Conservation (phyloP, 2,329 filamentous ascomycete species). For the Cryphonectria carpinicola region DNA sequence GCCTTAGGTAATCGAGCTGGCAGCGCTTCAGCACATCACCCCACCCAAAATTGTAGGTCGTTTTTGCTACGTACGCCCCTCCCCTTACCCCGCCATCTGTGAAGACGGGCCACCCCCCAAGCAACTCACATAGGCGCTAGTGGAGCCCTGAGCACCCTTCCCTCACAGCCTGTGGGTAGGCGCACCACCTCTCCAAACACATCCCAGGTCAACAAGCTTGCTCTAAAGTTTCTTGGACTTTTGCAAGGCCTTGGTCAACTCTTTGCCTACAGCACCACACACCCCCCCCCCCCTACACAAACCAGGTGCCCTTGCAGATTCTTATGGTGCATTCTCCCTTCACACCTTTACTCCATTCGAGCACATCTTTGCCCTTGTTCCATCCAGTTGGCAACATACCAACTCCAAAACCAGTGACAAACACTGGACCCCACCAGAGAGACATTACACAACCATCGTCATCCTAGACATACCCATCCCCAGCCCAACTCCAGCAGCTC, state of each 20-base stretch:
- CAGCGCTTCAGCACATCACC: constrained; percentile 1
- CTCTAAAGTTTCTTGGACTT: not conserved
- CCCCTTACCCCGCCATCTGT: constrained; percentile 10
- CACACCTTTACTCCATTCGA: not conserved
- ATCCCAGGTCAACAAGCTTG: not conserved
- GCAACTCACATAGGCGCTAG: constrained; percentile 1
- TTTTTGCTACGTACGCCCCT: constrained; percentile 1
- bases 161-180: not conserved
- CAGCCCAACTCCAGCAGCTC: constrained; percentile 11
- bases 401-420: not conserved
- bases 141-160: constrained; percentile 1
- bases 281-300: not conserved
- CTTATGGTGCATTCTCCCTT: not conserved
- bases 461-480: constrained; percentile 8
- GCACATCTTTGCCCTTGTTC: not conserved
- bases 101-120: constrained; percentile 1
- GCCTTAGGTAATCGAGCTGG: not conserved
- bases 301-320: not conserved
- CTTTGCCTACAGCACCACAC: not conserved
- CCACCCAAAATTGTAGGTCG: constrained; percentile 3
- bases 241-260: constrained; percentile 1
- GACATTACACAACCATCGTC: constrained; percentile 10
- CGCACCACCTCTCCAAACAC: not conserved
- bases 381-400: not conserved
- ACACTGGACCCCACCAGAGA: constrained; percentile 12